Evolutionary conservation across 2,329 filamentous ascomycete species (phyloP).

Genomic region (Colletotrichum horii): DNA sequence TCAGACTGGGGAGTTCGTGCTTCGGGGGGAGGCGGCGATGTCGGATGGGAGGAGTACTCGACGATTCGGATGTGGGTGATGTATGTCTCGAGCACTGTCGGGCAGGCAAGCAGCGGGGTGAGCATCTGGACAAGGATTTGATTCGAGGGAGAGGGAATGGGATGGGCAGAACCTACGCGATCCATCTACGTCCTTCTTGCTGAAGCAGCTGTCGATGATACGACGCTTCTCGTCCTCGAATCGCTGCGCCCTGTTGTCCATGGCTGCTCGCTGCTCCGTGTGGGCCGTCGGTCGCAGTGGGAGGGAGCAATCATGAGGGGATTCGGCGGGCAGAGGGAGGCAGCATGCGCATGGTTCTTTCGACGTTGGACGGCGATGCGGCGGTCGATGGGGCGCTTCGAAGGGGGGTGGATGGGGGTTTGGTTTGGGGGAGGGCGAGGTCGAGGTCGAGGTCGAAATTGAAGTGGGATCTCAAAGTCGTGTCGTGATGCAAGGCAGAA

Average conservation of each 20-base stretch:
- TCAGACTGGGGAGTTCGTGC: slow-evolving; percentile 74
- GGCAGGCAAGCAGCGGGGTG: background rate
- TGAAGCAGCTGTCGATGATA: slow-evolving; percentile 94
- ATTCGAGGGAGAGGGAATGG: background rate
- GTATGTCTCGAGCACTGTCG: slow-evolving; percentile 83
- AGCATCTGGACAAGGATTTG: background rate
- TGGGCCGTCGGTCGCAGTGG: slow-evolving; percentile 15
- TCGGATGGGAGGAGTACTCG: slow-evolving; percentile 85
- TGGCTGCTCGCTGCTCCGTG: slow-evolving; percentile 21
- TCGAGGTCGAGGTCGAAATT: background rate
- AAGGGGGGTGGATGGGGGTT: background rate
- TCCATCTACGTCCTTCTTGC: slow-evolving; percentile 86
- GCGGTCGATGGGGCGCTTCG: background rate
- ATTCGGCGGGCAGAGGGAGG: slow-evolving; percentile 1
- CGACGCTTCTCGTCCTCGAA: slow-evolving; percentile 97
- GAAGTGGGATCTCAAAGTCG: slow-evolving; percentile 13
- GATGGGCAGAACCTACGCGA: slow-evolving; percentile 65
- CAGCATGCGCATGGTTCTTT: slow-evolving; percentile 13
- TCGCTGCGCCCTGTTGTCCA: slow-evolving; percentile 66
- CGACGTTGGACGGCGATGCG: background rate
- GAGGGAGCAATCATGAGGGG: slow-evolving; percentile 17
- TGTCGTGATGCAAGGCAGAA: slow-evolving; percentile 21
- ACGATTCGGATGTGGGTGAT: slow-evolving; percentile 95
- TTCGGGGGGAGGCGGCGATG: slow-evolving; percentile 81
- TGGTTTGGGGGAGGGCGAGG: background rate